A percentile compares a stretch with the other conserved stretches of the same genome.
These are phyloP conservation scores for Limtongia smithiae DNA, from an alignment of 805 yeast species.

Conservation along the genomic window DNA sequence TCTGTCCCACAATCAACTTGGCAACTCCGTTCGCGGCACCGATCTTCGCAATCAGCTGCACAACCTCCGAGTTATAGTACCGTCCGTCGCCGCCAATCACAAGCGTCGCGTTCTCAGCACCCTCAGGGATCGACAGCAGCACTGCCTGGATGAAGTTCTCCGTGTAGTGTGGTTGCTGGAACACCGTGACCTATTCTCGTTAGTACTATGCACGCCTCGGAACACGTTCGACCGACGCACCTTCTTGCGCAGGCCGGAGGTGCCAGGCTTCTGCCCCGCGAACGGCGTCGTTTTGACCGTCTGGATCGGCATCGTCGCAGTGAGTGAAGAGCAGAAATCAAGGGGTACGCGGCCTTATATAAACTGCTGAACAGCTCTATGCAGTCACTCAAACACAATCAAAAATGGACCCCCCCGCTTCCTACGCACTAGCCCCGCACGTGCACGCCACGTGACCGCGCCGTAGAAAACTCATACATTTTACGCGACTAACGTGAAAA, in stretches of 20 bases:
- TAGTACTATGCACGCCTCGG: not conserved
- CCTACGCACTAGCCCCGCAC: too few species aligned
- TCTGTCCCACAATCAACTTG: slow-evolving; percentile 79
- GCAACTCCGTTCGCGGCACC: slow-evolving; percentile 78
- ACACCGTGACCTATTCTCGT: slow-evolving; percentile 57
- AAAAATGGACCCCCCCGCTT: too few species aligned
- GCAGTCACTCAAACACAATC: too few species aligned
- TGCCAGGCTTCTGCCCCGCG: slow-evolving; percentile 94
- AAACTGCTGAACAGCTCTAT: too few species aligned
- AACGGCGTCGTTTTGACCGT: slow-evolving; percentile 66
- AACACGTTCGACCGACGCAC: slow-evolving; percentile 7
- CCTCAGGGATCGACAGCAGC: slow-evolving; percentile 85
- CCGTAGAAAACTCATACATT: too few species aligned
- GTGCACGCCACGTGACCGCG: too few species aligned
- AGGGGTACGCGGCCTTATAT: too few species aligned
- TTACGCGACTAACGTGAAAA: not conserved
- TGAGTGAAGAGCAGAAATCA: too few species aligned
- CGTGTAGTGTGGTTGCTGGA: slow-evolving; percentile 74
- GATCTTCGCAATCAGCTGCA: slow-evolving; percentile 75
- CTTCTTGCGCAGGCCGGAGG: slow-evolving; percentile 93
- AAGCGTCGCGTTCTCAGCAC: slow-evolving; percentile 63
- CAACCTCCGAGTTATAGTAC: slow-evolving; percentile 76
- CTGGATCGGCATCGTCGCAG: slow-evolving; percentile 24
- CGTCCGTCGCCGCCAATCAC: slow-evolving; percentile 98
- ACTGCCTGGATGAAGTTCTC: slow-evolving; percentile 92